Evolutionary conservation across 2,329 filamentous ascomycete genomes (phyloP), one percentile per base, ranked within the genome.

Genomic region (Venturia oleaginea): DNA sequence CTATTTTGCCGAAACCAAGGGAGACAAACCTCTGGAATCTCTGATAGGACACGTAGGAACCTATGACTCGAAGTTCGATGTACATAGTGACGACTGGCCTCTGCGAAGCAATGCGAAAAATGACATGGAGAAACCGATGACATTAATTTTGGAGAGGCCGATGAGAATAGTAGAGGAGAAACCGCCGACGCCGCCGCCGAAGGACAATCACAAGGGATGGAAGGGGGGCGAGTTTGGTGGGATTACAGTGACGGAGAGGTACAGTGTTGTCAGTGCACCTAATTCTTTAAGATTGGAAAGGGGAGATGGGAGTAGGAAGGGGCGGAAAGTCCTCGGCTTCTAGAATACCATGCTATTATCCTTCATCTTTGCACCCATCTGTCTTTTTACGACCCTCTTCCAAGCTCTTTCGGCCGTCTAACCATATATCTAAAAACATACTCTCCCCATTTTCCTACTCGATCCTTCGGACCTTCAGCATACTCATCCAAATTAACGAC

Each of bases 1-100:
- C 24, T 78, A 77, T 68, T 72, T 78, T 62, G 69, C 67, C 54
- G 59, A 38, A 22, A 38, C 27, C 11, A 24, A 60, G 10, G 34
- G 37, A 27, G 24, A 38, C 15, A 24, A 19, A 17, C 24, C 32
- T 3, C n/a, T 40, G n/a, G 37, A 60, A 19, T 15, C 34, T 22
- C 17, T 40, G 24, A 37, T 60, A 4, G 40, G 59, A 24, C 27
- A 40, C 22, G 0, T 30, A 19, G 40, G 59, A 11, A 42, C 24
- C 6, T 43, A 42, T 27, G 40, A 38, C 13, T 60, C 59, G 59
- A 60, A 19, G 32, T 3, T 24, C 5, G 24, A 24, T 37, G 10
- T 11, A 6, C 24, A 42, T 17, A n/a, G 10, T 22, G 27, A n/a
- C 7, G 22, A 40, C 10, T 40, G 40, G 37, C 34, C 37, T 5